A percentile compares a stretch with the other conserved stretches of the same genome.
These are phyloP conservation scores for Aspergillus persii DNA, from an alignment of 2,329 filamentous ascomycete species.

Conservation along the genomic window DNA sequence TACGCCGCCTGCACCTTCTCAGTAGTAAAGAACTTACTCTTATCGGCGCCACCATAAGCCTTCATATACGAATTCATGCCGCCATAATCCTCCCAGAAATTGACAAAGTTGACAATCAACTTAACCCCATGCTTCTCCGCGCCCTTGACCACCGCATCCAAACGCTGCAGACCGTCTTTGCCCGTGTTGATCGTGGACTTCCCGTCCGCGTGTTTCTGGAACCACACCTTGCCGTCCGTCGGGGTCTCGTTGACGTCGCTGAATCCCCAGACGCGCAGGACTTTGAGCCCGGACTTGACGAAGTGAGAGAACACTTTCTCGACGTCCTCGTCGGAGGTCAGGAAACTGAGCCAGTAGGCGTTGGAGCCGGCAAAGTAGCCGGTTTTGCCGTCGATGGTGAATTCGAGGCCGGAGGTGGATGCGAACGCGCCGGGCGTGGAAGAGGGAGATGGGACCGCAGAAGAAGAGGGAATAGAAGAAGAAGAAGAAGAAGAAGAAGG, in stretches of 20 bases:
- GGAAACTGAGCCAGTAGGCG: conserved; percentile 53
- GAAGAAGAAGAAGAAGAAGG: background rate
- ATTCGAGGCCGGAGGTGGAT: conserved; percentile 28
- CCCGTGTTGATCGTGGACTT: conserved; percentile 60
- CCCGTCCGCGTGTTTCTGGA: conserved; percentile 39
- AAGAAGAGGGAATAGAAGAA: background rate
- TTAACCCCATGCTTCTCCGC: conserved; percentile 61
- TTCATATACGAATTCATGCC: conserved; percentile 60
- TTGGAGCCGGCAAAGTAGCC: conserved; percentile 52
- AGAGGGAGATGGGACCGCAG: background rate
- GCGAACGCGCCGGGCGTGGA: conserved; percentile 21
- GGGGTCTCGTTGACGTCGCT: conserved; percentile 47
- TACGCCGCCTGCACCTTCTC: conserved; percentile 56
- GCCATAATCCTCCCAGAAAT: conserved; percentile 69
- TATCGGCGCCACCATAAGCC: conserved; percentile 53
- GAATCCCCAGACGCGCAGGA: conserved; percentile 56
- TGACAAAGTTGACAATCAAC: conserved; percentile 58
- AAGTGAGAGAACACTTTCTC: conserved; percentile 39
- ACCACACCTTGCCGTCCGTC: conserved; percentile 46
- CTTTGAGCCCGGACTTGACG: conserved; percentile 45
- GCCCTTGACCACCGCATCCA: conserved; percentile 62
- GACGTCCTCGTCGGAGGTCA: conserved; percentile 50
- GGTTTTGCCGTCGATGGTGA: conserved; percentile 40
- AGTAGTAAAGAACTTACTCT: conserved; percentile 59
- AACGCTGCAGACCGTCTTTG: conserved; percentile 59